These are phyloP conservation scores for Pseudonitzschia multistriata DNA, from an alignment of 108 stramenopile species.

Conservation along the genomic window DNA sequence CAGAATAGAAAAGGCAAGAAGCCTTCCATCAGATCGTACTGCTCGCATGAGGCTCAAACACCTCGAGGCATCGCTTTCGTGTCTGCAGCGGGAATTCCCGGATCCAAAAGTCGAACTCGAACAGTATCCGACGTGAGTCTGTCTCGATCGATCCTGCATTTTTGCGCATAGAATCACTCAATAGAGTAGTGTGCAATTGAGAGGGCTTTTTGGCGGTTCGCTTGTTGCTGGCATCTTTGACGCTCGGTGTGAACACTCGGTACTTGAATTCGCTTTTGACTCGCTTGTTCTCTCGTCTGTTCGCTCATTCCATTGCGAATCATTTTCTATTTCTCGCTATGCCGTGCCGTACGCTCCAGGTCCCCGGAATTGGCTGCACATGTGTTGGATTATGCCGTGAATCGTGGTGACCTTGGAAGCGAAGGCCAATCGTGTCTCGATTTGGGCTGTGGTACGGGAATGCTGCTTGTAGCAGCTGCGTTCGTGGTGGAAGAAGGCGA, in stretches of 20 bases:
- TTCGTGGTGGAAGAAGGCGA: constrained; percentile 57
- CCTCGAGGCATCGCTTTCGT: constrained; percentile 84
- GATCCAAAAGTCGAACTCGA: constrained; percentile 40
- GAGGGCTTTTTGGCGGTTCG: no score
- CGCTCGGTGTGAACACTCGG: no score
- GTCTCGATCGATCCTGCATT: no score
- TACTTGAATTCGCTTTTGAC: no score
- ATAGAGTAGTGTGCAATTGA: no score
- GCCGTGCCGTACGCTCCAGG: background rate
- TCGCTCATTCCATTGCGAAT: no score
- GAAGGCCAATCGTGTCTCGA: constrained; percentile 70
- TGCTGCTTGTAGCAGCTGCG: constrained; percentile 76
- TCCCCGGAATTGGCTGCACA: constrained; percentile 22
- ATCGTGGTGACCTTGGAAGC: constrained; percentile 61
- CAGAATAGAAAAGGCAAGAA: no score
- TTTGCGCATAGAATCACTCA: no score
- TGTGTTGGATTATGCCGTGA: constrained; percentile 64
- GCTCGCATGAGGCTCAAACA: constrained; percentile 85
- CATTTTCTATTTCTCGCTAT: no score
- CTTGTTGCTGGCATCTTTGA: no score
- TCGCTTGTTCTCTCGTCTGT: background rate
- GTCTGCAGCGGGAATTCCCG: constrained; percentile 62
- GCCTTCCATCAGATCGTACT: no score
- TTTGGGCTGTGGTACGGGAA: constrained; percentile 95
- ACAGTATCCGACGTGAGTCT: constrained; percentile 28